A percentile compares a stretch with the other conserved stretches of the same genome.
phyloP scores from a whole-genome alignment of 345 rosid genomes.

The Boechera divaricarpa region DNA sequence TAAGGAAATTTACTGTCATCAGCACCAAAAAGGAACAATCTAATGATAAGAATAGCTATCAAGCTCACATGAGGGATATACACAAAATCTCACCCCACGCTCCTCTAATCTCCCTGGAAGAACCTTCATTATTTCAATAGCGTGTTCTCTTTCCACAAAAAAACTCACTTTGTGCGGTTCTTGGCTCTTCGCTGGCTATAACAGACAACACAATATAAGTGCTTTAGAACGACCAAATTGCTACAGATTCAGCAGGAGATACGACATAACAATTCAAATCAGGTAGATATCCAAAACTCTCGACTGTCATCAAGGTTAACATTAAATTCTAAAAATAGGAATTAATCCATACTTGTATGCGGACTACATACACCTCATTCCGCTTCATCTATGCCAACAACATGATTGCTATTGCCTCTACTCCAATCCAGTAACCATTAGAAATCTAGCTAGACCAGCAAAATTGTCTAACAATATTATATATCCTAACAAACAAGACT shows the following conservation, averaged over 20 bases:
- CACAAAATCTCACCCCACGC: constrained; percentile 61
- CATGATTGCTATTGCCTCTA: background rate
- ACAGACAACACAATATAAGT: background rate
- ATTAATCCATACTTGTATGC: background rate
- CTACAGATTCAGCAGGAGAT: constrained; percentile 7
- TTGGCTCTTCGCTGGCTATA: constrained; percentile 75
- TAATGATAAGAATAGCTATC: constrained; percentile 14
- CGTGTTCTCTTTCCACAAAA: constrained; percentile 59
- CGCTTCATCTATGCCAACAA: background rate
- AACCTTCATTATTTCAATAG: constrained; percentile 53
- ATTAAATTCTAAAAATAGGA: background rate
- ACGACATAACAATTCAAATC: constrained; percentile 6
- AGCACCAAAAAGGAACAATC: constrained; percentile 19
- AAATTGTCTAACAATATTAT: background rate
- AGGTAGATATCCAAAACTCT: background rate
- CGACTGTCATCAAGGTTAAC: background rate
- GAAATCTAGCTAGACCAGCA: background rate
- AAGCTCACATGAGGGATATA: background rate
- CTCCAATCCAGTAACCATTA: background rate
- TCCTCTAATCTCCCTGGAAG: constrained; percentile 64
- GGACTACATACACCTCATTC: constrained; percentile 2
- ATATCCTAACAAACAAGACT: background rate
- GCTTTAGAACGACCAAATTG: constrained; percentile 12
- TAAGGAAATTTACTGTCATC: background rate
- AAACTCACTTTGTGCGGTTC: constrained; percentile 87